Conservation (phyloP, 108 stramenopile species). For the Pseudonitzschia pungens region DNA sequence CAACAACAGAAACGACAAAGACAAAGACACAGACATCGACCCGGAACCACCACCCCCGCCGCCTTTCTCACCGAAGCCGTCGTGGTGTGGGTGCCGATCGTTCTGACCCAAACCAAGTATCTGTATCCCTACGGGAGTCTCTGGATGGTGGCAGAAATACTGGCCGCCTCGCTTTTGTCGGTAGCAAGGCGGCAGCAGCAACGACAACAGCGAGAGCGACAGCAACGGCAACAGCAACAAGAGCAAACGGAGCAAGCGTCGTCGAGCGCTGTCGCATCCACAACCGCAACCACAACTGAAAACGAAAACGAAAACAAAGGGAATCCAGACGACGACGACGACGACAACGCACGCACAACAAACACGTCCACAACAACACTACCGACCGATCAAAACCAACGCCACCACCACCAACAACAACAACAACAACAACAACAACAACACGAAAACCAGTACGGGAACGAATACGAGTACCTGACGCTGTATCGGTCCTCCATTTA, state of each 20-base stretch:
- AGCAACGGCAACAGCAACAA: background rate
- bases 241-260: too few species aligned
- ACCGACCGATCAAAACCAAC: slow-evolving; percentile 5
- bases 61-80: slow-evolving; percentile 39
- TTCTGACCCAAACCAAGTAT: slow-evolving; percentile 54
- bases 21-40: too few species aligned
- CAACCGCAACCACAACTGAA: too few species aligned
- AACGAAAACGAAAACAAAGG: too few species aligned
- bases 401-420: background rate
- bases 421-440: background rate
- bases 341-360: background rate
- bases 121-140: slow-evolving; percentile 49
- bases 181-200: background rate
- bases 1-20: background rate
- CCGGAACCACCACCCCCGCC: slow-evolving; percentile 5
- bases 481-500: slow-evolving; percentile 67
- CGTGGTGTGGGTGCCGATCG: slow-evolving; percentile 67
- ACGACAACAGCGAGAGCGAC: background rate
- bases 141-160: slow-evolving; percentile 8
- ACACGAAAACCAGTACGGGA: background rate
- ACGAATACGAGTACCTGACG: slow-evolving; percentile 38
- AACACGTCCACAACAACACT: background rate
- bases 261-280: too few species aligned
- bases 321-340: background rate
- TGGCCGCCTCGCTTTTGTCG: slow-evolving; percentile 3